These are phyloP conservation scores for Closterium sp. DNA, from an alignment of 139 green algal species.

Conservation along the genomic window DNA sequence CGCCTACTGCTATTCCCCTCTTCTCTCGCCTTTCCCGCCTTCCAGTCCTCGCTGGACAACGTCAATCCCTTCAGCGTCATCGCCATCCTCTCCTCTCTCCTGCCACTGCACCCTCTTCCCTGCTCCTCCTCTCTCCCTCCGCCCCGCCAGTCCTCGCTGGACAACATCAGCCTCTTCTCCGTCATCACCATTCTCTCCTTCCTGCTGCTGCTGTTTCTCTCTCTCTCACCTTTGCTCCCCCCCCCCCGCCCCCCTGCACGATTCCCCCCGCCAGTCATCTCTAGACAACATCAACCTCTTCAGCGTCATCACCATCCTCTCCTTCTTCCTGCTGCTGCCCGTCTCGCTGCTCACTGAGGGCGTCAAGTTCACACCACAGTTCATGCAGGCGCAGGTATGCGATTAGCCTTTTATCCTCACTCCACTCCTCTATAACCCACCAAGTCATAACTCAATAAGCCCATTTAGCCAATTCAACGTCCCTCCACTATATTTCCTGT, in stretches of 20 bases:
- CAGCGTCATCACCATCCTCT: conserved; percentile 92
- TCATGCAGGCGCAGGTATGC: conserved; percentile 44
- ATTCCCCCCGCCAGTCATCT: conserved; percentile 42
- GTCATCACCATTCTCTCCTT: background rate
- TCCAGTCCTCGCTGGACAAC: conserved; percentile 72
- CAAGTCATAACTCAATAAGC: background rate
- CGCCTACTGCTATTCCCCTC: too few species aligned
- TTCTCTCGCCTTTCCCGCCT: too few species aligned
- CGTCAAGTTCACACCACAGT: conserved; percentile 63
- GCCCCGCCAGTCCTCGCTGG: too few species aligned
- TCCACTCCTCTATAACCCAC: too few species aligned
- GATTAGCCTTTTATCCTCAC: background rate
- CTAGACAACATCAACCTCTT: conserved; percentile 95
- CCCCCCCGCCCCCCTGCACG: conserved; percentile 85
- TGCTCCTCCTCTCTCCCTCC: conserved; percentile 2
- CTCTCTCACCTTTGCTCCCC: conserved; percentile 93
- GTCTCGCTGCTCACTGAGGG: conserved; percentile 72
- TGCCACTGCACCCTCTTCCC: conserved; percentile 68
- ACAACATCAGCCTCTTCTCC: conserved; percentile 67
- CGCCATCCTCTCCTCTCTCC: conserved; percentile 85
- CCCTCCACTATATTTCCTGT: too few species aligned
- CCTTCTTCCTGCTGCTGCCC: conserved; percentile 76
- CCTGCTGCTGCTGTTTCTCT: background rate
- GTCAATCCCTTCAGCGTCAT: conserved; percentile 94
- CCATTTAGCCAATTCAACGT: too few species aligned